These are phyloP conservation scores for Firmiana major DNA, from an alignment of 345 rosid genomes.

Conservation along the genomic window DNA sequence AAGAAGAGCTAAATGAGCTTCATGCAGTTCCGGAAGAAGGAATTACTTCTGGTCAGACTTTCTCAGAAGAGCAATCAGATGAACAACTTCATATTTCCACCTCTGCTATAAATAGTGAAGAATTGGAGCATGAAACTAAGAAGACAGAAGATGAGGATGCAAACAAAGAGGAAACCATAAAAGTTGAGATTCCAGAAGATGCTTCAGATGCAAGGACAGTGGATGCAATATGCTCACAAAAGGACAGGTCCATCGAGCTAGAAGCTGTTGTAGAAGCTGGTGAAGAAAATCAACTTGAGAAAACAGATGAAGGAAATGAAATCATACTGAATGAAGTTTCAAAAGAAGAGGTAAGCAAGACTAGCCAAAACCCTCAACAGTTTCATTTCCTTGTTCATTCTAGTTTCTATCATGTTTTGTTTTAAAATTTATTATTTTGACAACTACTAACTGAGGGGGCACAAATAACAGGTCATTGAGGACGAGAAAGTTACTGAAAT, in stretches of 20 bases:
- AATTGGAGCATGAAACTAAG: background rate
- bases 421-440: no score
- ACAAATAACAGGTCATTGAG: no score
- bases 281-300: background rate
- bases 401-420: no score
- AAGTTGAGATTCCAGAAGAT: slow-evolving; percentile 16
- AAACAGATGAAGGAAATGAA: no score
- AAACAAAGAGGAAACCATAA: slow-evolving; percentile 1
- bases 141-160: background rate
- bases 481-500: no score
- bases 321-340: no score
- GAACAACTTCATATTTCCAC: slow-evolving; percentile 18
- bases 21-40: background rate
- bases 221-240: slow-evolving; percentile 17
- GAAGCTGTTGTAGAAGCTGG: slow-evolving; percentile 1
- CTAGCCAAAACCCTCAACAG: no score
- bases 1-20: slow-evolving; percentile 18
- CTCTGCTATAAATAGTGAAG: slow-evolving; percentile 11
- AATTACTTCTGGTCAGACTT: slow-evolving; percentile 4
- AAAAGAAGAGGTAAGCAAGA: no score
- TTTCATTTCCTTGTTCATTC: no score
- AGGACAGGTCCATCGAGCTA: background rate
- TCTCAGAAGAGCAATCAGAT: slow-evolving; percentile 16
- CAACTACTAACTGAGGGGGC: no score
- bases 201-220: slow-evolving; percentile 8